A percentile compares a stretch with the other conserved stretches of the same genome.
These are phyloP conservation scores for Fusarium chlamydosporum DNA, from an alignment of 2,329 filamentous ascomycete genomes.

Conservation along the genomic window DNA sequence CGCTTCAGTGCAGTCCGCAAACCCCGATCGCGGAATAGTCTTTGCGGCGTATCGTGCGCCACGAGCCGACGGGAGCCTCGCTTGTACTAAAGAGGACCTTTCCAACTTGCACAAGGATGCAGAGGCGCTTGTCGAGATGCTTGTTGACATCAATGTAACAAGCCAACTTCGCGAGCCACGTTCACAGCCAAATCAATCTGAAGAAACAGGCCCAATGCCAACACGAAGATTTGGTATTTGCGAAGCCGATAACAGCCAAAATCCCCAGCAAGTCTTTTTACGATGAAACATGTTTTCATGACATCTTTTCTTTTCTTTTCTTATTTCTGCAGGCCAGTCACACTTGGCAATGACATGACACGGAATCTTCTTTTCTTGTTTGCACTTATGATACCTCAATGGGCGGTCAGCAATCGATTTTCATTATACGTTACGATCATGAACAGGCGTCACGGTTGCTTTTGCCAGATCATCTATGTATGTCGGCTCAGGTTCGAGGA, in stretches of 20 bases:
- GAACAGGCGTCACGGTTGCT: constrained; percentile 48
- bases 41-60: constrained; percentile 70
- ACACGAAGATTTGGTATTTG: constrained; percentile 36
- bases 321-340: constrained; percentile 12
- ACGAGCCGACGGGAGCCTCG: constrained; percentile 55
- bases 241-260: neutral
- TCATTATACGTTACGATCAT: constrained; percentile 49
- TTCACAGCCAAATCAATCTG: constrained; percentile 46
- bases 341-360: constrained; percentile 16
- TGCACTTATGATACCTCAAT: constrained; percentile 52
- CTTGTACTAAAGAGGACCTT: constrained; percentile 59
- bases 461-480: constrained; percentile 26
- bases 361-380: constrained; percentile 31
- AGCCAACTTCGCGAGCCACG: constrained; percentile 55
- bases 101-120: constrained; percentile 64
- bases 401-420: constrained; percentile 44
- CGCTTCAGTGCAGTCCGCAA: constrained; percentile 43
- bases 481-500: constrained; percentile 13
- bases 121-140: constrained; percentile 66
- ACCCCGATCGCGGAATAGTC: constrained; percentile 66
- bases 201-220: constrained; percentile 60
- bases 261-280: constrained; percentile 3
- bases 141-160: constrained; percentile 64
- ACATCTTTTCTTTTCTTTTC: constrained; percentile 28
- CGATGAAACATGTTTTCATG: constrained; percentile 25